Base-by-base conservation (phyloP, 257 asterid species). In the Jacaranda mimosifolia region DNA sequence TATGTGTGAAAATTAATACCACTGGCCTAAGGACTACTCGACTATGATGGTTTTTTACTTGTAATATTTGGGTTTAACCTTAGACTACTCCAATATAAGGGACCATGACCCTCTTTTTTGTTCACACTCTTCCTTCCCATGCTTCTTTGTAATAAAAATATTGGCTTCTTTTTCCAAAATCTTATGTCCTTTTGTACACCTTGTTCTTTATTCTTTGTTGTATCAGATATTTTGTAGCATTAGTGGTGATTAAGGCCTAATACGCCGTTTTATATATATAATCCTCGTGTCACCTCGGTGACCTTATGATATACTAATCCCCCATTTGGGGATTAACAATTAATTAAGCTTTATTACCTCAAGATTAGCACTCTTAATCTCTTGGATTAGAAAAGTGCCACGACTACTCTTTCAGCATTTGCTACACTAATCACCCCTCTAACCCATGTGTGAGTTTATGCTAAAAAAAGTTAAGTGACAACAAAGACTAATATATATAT, bases 351-450 rank as follows among this genome's bases (percentile, higher is more conserved):
- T 60, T 35, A 63, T 58, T 38, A 53, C 82, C 79, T 76, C 83
- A 78, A 76, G 67, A 78, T 78, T 79, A 76, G 32, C 75, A 71
- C 21, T 64, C 68, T 72, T 81, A 79, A 76, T 72, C 79, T 63
- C 79, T 73, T 73, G 86, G 92, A 84, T 77, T 85, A 60, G 66
- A 77, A 26, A 71, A 62, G 74, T 65, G 90, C 88, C 92, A 89
- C 89, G 89, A 64, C 52, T 72, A 68, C 77, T 75, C 43, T 49
- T 65, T 66, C 15, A 52, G 35, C 62, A 52, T 71, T 66, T 48
- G 65, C 4, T 63, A 76, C 65, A 70, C 66, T 7, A 57, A 56
- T 35, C 48, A 21, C 73, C 76, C 76, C 80, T 72, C 15, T 40
- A 48, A 69, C 64, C 82, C 73, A 72, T 75, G 77, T 65, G 80